Percentiles rank a stretch among this genome's conserved stretches.
Conservation (phyloP, 176 grass and related monocot genomes). For the Lolium perenne region DNA sequence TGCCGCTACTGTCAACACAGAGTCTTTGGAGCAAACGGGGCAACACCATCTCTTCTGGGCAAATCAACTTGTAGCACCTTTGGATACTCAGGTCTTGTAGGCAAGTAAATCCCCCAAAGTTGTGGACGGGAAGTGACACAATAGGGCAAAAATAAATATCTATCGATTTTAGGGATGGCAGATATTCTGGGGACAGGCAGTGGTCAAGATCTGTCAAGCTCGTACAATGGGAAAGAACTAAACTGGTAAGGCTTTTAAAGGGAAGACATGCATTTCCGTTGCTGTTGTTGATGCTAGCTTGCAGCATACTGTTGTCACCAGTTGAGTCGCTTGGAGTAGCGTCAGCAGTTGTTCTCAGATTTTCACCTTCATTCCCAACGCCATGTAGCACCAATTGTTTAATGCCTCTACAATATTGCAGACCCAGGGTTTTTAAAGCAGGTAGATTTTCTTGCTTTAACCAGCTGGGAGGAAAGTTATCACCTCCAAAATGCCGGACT, state of each 20-base stretch:
- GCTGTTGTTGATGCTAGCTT: not conserved
- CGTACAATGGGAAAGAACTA: no score
- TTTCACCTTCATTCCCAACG: no score
- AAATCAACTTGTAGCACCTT: not conserved
- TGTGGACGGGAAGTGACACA: not conserved
- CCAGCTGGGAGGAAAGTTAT: not conserved
- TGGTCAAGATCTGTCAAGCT: no score
- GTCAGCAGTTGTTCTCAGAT: no score
- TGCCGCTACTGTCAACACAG: not conserved
- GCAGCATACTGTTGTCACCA: not conserved
- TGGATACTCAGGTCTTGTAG: not conserved
- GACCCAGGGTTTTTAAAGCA: not conserved
- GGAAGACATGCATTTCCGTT: not conserved
- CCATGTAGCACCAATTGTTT: no score
- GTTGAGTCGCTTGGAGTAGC: no score
- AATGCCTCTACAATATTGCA: no score
- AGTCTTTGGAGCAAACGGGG: not conserved
- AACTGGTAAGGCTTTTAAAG: not conserved
- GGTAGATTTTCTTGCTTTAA: not conserved
- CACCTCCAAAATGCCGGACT: not conserved
- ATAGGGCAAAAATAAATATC: not conserved
- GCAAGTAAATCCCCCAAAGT: not conserved
- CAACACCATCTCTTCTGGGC: not conserved
- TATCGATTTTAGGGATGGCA: not conserved
- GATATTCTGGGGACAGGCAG: not conserved